Percentiles rank a stretch among this genome's conserved stretches.
phyloP scores from a whole-genome alignment of 2,329 filamentous ascomycete species.

The Chaetomiaceae sp. region DNA sequence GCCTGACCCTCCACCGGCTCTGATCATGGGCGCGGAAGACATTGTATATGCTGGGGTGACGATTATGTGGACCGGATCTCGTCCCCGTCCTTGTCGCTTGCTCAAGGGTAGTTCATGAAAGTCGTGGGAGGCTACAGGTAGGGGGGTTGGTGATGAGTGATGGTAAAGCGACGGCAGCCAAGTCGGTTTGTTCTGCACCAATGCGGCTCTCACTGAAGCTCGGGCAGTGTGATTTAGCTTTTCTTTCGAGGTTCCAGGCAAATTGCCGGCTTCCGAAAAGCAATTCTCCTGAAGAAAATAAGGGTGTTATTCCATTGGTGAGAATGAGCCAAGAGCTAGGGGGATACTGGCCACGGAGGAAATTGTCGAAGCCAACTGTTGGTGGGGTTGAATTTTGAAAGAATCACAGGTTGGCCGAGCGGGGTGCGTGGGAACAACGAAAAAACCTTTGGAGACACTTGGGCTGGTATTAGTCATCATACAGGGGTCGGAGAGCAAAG shows the following conservation, averaged over 20 bases:
- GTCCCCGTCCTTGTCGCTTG: background rate
- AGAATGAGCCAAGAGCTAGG: constrained; percentile 14
- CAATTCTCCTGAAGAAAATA: constrained; percentile 6
- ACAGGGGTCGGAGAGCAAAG: constrained; percentile 3
- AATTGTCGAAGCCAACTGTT: constrained; percentile 4
- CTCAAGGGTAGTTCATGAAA: background rate
- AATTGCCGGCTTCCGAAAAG: background rate
- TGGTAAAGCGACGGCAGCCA: background rate
- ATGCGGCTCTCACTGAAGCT: background rate
- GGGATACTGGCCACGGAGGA: constrained; percentile 25
- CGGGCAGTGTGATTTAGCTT: background rate
- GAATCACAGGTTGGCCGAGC: constrained; percentile 22
- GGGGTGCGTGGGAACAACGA: constrained; percentile 20
- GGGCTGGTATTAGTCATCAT: constrained; percentile 21
- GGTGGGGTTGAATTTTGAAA: constrained; percentile 18
- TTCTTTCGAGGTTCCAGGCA: background rate
- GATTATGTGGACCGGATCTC: background rate
- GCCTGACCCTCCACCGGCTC: constrained; percentile 9
- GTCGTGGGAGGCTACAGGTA: background rate
- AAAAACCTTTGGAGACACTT: constrained; percentile 13
- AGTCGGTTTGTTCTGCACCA: constrained; percentile 17
- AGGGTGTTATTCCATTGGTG: constrained; percentile 28
- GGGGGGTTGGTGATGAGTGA: background rate
- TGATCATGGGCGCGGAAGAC: constrained; percentile 13
- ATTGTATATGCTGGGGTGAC: constrained; percentile 2